Conservation (phyloP, 805 yeast genomes). For the Metschnikowia lochheadii region DNA sequence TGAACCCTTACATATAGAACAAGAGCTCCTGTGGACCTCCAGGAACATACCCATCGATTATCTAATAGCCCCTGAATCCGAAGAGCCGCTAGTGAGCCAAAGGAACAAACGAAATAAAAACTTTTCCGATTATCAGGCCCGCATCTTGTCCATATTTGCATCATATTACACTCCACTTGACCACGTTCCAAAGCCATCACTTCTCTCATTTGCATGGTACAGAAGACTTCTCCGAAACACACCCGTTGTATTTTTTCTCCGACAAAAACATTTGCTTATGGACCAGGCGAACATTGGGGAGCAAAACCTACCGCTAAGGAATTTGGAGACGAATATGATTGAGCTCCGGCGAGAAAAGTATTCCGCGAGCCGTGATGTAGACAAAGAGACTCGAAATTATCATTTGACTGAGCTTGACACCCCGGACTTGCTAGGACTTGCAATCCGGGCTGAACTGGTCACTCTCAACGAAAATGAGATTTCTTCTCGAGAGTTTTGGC, state of each 20-base stretch:
- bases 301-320: conserved; percentile 20
- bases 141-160: conserved; percentile 24
- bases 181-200: conserved; percentile 10
- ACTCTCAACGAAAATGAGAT: neutral
- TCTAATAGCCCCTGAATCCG: neutral
- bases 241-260: conserved; percentile 29
- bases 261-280: conserved; percentile 26
- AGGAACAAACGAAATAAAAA: conserved; percentile 13
- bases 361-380: conserved; percentile 2
- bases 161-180: conserved; percentile 22
- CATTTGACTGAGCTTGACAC: conserved; percentile 29
- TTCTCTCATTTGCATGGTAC: conserved; percentile 29
- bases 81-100: conserved; percentile 9
- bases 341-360: conserved; percentile 8
- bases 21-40: conserved; percentile 6
- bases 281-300: conserved; percentile 22
- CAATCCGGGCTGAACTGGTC: conserved; percentile 11
- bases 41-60: conserved; percentile 6
- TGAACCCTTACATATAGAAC: conserved; percentile 12
- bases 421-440: conserved; percentile 28
- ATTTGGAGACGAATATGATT: conserved; percentile 13
- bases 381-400: conserved; percentile 22
- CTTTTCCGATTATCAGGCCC: conserved; percentile 23
- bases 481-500: neutral
- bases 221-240: conserved; percentile 23